Percentiles rank a stretch among this genome's conserved stretches.
phyloP scores from a whole-genome alignment of 2,329 filamentous ascomycete genomes.

The Diaporthe australafricana region DNA sequence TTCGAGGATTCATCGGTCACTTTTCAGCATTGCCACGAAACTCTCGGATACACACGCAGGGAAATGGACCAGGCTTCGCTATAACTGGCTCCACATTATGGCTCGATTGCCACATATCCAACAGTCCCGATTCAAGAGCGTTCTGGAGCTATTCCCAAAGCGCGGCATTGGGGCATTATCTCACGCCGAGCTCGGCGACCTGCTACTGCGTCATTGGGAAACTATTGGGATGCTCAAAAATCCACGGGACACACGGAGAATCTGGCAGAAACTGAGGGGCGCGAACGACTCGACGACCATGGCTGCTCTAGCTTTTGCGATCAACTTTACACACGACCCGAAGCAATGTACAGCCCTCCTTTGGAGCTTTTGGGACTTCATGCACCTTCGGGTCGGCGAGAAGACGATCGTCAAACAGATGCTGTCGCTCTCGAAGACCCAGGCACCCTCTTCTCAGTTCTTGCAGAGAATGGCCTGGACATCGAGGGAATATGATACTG shows the following conservation, averaged over 20 bases:
- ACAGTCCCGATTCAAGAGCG: constrained; percentile 26
- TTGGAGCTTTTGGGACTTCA: constrained; percentile 40
- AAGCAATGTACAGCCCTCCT: constrained; percentile 34
- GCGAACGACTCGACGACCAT: constrained; percentile 40
- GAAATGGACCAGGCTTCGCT: constrained; percentile 35
- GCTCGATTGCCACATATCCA: constrained; percentile 38
- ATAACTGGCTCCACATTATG: constrained; percentile 44
- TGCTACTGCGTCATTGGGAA: constrained; percentile 47
- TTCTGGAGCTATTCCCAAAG: constrained; percentile 34
- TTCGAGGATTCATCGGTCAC: constrained; percentile 15
- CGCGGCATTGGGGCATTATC: constrained; percentile 37
- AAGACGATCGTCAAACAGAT: constrained; percentile 40
- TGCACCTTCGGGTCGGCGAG: constrained; percentile 36
- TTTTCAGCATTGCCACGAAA: constrained; percentile 25
- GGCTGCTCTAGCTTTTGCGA: constrained; percentile 43
- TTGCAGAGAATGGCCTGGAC: constrained; percentile 41
- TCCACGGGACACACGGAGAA: not conserved
- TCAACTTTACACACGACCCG: constrained; percentile 33
- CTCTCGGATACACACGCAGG: not conserved
- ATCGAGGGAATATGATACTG: constrained; percentile 37
- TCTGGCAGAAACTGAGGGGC: constrained; percentile 33
- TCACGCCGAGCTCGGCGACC: constrained; percentile 42
- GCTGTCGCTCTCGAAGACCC: constrained; percentile 38
- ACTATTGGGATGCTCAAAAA: constrained; percentile 43
- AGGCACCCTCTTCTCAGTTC: constrained; percentile 23